Percentiles rank a stretch among this genome's conserved stretches.
Conservation (phyloP, 2,329 filamentous ascomycete genomes). For the Exophiala spinifera region DNA sequence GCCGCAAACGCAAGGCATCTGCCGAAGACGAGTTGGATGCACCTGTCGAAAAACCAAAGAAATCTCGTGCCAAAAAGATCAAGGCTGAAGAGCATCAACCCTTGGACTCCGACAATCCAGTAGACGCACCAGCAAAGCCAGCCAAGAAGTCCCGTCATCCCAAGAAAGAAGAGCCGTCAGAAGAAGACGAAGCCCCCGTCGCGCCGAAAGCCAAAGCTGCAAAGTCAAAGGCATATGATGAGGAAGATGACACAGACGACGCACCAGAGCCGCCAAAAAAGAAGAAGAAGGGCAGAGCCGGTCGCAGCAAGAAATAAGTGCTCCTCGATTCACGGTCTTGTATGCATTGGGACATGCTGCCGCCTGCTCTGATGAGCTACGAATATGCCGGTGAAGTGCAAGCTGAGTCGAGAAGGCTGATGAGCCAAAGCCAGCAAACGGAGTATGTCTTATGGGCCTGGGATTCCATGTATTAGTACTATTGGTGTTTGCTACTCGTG, state of each 20-base stretch:
- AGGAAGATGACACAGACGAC: constrained; percentile 3
- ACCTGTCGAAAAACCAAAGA: constrained; percentile 32
- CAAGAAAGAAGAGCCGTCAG: constrained; percentile 39
- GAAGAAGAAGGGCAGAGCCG: not conserved
- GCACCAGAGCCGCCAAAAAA: not conserved
- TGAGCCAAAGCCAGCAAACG: not conserved
- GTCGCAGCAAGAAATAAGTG: not conserved
- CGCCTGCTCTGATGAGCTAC: too few species aligned
- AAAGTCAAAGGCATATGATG: constrained; percentile 27
- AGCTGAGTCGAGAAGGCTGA: too few species aligned
- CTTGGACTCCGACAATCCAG: constrained; percentile 2
- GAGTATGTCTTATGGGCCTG: not conserved
- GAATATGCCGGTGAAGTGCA: too few species aligned
- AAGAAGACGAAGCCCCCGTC: constrained; percentile 46
- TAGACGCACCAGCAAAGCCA: constrained; percentile 25
- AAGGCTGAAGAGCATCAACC: constrained; percentile 38
- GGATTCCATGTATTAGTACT: constrained; percentile 1
- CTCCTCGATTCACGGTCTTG: too few species aligned
- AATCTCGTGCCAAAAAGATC: constrained; percentile 46
- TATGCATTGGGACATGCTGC: too few species aligned
- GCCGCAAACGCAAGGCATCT: constrained; percentile 13
- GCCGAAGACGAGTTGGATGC: constrained; percentile 32
- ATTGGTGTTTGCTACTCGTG: not conserved
- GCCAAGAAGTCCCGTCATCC: constrained; percentile 1
- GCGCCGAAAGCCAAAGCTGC: constrained; percentile 32